A percentile compares a stretch with the other conserved stretches of the same genome.
phyloP scores from a whole-genome alignment of 306 rosid genomes.

The Malus asiatica region DNA sequence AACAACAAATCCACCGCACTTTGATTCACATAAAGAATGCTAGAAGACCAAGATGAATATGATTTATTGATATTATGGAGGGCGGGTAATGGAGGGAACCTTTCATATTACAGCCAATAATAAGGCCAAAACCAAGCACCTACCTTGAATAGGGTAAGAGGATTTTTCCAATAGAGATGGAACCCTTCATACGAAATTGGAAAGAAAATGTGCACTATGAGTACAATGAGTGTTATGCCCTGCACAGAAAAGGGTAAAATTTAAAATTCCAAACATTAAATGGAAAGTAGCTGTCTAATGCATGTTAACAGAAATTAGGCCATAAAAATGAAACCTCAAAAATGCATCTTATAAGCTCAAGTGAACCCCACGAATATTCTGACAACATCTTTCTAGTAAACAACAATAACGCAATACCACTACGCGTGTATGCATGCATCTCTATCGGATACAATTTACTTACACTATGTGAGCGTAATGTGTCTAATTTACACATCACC shows the following conservation, averaged over 20 bases:
- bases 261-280: not conserved
- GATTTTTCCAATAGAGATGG: conserved; percentile 55
- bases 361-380: not conserved
- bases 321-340: not conserved
- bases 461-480: too few species aligned
- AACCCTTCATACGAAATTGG: conserved; percentile 74
- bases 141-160: conserved; percentile 67
- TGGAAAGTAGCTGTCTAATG: not conserved
- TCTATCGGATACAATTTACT: not conserved
- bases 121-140: not conserved
- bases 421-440: not conserved
- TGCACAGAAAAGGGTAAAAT: conserved; percentile 26
- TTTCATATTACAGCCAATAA: not conserved
- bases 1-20: not conserved
- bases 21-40: not conserved
- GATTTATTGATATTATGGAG: not conserved
- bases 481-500: too few species aligned
- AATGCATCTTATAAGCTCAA: not conserved
- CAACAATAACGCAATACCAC: not conserved
- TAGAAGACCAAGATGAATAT: not conserved
- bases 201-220: conserved; percentile 57
- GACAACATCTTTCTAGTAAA: not conserved
- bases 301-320: conserved; percentile 4
- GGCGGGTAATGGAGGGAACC: not conserved
- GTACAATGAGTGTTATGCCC: conserved; percentile 61